Percentiles rank a stretch among this genome's conserved stretches.
Evolutionary conservation across 139 green algal genomes (phyloP).

Genomic region (Haematococcus lacustris): DNA sequence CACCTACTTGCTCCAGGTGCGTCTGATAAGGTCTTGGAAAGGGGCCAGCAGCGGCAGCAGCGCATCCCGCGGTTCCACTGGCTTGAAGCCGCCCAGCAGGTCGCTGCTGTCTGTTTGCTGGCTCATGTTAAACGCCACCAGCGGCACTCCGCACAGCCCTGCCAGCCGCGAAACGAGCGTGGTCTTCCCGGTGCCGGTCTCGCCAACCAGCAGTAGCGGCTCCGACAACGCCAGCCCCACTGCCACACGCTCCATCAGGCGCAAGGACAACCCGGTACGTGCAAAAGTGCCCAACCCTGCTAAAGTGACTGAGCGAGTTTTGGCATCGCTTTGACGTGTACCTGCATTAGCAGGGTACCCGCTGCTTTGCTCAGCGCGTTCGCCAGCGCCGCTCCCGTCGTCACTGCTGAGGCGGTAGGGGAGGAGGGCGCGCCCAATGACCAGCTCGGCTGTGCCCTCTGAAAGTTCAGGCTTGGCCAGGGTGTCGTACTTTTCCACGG

Average conservation of each 20-base stretch:
- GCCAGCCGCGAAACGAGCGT: constrained; percentile 80
- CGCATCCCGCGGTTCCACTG: constrained; percentile 67
- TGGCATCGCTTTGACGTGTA: neutral
- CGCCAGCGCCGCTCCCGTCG: neutral
- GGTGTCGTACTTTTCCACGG: constrained; percentile 36
- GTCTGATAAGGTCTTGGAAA: constrained; percentile 60
- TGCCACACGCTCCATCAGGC: constrained; percentile 84
- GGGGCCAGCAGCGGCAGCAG: constrained; percentile 62
- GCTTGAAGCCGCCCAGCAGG: constrained; percentile 93
- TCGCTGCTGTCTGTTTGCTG: constrained; percentile 93
- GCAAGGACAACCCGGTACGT: constrained; percentile 70
- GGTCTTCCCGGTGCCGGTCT: constrained; percentile 98
- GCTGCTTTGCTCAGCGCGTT: neutral
- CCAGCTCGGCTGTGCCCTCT: constrained; percentile 9
- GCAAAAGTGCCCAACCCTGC: constrained; percentile 62
- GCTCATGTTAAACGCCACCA: constrained; percentile 94
- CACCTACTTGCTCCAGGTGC: constrained; percentile 51
- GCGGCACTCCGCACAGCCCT: constrained; percentile 42
- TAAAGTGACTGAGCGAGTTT: neutral
- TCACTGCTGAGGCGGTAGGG: neutral
- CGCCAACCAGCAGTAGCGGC: constrained; percentile 93
- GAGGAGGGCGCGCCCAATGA: constrained; percentile 28
- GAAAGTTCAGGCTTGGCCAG: constrained; percentile 61
- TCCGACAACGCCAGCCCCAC: constrained; percentile 56
- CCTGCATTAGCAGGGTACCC: neutral